Base-by-base conservation (phyloP, 129 eudicot genomes). In the Flaveria brownii region DNA sequence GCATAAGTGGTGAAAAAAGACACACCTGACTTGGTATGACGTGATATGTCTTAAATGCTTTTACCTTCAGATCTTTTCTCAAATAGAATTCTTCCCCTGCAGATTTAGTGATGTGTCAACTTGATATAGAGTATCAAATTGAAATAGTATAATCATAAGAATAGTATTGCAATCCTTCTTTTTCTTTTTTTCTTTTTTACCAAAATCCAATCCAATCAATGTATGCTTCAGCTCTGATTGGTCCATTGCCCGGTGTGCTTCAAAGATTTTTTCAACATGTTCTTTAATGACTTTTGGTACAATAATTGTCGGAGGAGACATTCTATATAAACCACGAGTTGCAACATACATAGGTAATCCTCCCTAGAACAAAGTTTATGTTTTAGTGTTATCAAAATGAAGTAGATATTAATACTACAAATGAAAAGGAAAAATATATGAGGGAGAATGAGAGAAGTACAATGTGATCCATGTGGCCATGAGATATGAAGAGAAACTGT, bases 341-440 rank as follows among this genome's bases (percentile, higher is more conserved):
- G 97, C 99, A 85, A 94, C 99, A 86, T 94, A 91, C 99, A 94
- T 91, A 4, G 99, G 99, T 54, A 94, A 75, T 51, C 99, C 97
- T 61, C 99, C 99, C 97, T 90, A 54, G 2, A 23, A 71, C 69
- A 46, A 72, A 18, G 15, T 71, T 45, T 13, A 28, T 33, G 65
- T 30, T 36, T 71, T 17, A 71, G 30, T 33, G 12, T 51, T n/a
- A 14, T 71, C 50, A 71, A 30, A 71, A 17, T 71, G 26, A 67
- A 41, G 6, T 14, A 6, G 36, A 42, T 42, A 5, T 2, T 17
- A 26, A 18, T 78, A 71, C 33, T 15, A 22, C 18, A 63, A 57
- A n/a, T 62, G 0, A 6, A 77, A 57, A 59, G 18, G 60, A 10
- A 47, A 47, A 28, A 28, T 71, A 68, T 39, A 33, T 17, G 75